Conservation (phyloP, 2,329 filamentous ascomycete species). For the Colletotrichum costaricense region DNA sequence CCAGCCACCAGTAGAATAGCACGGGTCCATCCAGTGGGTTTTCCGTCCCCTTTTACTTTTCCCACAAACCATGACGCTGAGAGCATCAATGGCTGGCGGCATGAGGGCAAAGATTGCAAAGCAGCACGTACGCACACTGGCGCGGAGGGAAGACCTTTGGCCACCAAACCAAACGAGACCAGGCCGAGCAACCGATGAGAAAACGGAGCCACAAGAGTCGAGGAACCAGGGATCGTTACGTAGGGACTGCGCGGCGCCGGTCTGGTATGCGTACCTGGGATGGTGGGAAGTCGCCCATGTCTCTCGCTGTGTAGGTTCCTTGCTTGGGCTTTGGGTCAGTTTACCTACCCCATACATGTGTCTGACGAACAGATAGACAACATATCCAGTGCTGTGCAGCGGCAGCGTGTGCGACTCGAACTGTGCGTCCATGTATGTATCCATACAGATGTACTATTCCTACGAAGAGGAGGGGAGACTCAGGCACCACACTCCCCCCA, state of each 20-base stretch:
- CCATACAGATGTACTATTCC: neutral
- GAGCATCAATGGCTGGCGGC: neutral
- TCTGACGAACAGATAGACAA: neutral
- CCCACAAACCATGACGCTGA: neutral
- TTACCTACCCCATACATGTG: neutral
- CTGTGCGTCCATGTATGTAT: neutral
- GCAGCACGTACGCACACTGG: neutral
- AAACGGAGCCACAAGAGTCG: neutral
- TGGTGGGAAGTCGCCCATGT: neutral
- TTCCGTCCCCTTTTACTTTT: neutral
- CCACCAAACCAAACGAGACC: neutral
- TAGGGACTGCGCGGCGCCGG: neutral
- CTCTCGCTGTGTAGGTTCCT: neutral
- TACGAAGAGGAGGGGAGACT: neutral
- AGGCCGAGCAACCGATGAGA: conserved; percentile 4
- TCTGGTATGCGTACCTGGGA: neutral
- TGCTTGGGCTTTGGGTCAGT: neutral
- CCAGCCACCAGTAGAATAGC: neutral
- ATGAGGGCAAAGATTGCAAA: neutral
- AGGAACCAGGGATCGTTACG: neutral
- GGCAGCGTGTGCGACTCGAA: neutral
- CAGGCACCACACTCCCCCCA: conserved; percentile 17
- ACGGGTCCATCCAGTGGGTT: neutral
- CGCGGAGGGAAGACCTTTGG: neutral
- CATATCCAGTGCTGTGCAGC: conserved; percentile 10